Base-by-base conservation (phyloP, 164 flowering plant species). In the Chloranthus sessilifolius region DNA sequence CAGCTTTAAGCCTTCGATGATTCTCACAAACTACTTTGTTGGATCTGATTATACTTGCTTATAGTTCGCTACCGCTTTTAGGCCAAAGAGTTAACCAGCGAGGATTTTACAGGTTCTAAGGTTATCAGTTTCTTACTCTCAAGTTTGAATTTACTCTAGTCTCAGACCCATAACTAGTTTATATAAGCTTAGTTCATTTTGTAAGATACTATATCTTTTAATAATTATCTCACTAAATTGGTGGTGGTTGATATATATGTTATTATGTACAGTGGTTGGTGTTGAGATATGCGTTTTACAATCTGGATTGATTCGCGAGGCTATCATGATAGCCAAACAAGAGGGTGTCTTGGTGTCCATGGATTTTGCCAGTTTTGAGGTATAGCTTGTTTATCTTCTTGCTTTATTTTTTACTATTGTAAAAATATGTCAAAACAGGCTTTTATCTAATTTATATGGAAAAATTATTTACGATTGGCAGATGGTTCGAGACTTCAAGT, bases 321-420 rank as follows among this genome's bases (percentile, higher is more conserved):
- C 98, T 39, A 67, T 92, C 50, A 64, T 24, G 43, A 66, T 85
- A 19, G 98, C 98, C 62, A 92, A 92, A 67, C 71, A 77, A 56
- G 92, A 82, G 60, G 89, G 85, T 26, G 58, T 84, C 53, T 64
- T 46, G 59, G 74, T 88, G 24, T 84, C 96, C 33, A 35, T 88
- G 62, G 96, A 84, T 70, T 83, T 88, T 61, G 96, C 94, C 48
- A 92, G 96, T 64, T 92, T 92, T 72, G 98, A 92, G 98, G 98
- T 92, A 74, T n/a, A 16, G 7, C 11, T 23, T 37, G n/a, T n/a
- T n/a, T n/a, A n/a, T n/a, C n/a, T n/a, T n/a, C n/a, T n/a, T n/a
- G n/a, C n/a, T n/a, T n/a, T n/a, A n/a, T n/a, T n/a, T n/a, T n/a
- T n/a, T n/a, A n/a, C n/a, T n/a, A n/a, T n/a, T n/a, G n/a, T n/a